These are phyloP conservation scores for Daedaleopsis sinensis DNA, from an alignment of 768 basidiomycete genomes.

Conservation along the genomic window DNA sequence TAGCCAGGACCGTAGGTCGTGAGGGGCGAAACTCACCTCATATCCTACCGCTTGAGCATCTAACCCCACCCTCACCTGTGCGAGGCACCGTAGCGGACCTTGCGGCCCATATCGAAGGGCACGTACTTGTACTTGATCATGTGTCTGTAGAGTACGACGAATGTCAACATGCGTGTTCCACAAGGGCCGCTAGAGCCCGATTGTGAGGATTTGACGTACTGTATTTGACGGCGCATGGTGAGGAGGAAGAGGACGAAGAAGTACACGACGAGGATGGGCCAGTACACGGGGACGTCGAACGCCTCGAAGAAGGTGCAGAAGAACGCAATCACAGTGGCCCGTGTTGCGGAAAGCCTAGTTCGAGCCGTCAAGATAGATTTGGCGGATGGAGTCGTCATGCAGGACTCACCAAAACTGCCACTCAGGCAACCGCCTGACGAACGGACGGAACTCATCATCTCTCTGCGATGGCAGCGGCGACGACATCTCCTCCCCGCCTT, in stretches of 20 bases:
- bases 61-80: slow-evolving; percentile 38
- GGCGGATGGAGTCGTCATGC: background rate
- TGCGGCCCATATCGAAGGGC: slow-evolving; percentile 94
- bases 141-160: slow-evolving; percentile 56
- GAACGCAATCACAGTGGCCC: slow-evolving; percentile 82
- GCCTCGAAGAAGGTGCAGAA: slow-evolving; percentile 79
- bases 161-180: slow-evolving; percentile 1
- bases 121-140: slow-evolving; percentile 99
- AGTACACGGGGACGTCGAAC: slow-evolving; percentile 98
- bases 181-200: background rate
- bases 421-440: slow-evolving; percentile 92
- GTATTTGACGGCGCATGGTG: slow-evolving; percentile 95
- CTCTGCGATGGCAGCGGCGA: slow-evolving; percentile 64
- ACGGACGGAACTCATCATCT: slow-evolving; percentile 97
- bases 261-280: slow-evolving; percentile 98
- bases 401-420: slow-evolving; percentile 89
- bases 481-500: slow-evolving; percentile 67
- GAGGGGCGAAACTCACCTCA: background rate
- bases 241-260: slow-evolving; percentile 94
- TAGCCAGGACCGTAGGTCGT: background rate
- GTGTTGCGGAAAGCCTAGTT: slow-evolving; percentile 87
- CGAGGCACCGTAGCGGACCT: slow-evolving; percentile 75
- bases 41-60: background rate
- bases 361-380: background rate
- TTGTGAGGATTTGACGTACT: slow-evolving; percentile 56